phyloP scores from a whole-genome alignment of 495 filamentous ascomycete genomes.

The Hyphodiscus hymeniophilus region DNA sequence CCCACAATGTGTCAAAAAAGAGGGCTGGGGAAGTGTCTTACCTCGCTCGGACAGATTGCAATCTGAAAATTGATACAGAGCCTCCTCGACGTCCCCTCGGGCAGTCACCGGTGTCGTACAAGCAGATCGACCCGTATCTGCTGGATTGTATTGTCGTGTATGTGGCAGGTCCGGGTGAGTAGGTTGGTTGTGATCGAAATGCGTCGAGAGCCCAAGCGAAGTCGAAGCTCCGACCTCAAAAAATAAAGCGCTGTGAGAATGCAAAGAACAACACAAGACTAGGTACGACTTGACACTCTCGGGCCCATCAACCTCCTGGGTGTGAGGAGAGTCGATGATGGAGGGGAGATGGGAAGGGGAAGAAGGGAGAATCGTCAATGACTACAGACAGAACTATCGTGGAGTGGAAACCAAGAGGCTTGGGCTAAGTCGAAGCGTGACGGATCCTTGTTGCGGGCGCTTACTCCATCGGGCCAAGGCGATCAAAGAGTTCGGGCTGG shows the following conservation, averaged over 20 bases:
- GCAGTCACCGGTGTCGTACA: conserved; percentile 7
- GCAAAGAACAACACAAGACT: conserved; percentile 12
- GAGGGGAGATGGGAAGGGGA: not conserved
- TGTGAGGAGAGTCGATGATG: not conserved
- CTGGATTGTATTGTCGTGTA: not conserved
- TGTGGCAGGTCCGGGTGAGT: conserved; percentile 1
- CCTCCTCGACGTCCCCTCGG: conserved; percentile 1
- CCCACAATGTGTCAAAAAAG: conserved; percentile 6
- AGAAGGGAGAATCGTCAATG: not conserved
- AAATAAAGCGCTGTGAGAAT: conserved; percentile 18
- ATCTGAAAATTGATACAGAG: conserved; percentile 4
- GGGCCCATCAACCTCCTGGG: conserved; percentile 18
- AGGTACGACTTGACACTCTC: conserved; percentile 4
- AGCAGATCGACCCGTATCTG: conserved; percentile 5
- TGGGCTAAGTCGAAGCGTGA: no score
- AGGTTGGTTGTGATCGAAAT: conserved; percentile 7
- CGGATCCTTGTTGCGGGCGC: no score
- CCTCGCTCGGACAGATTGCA: no score
- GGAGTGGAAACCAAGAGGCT: no score
- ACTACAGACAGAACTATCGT: not conserved
- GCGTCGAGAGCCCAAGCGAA: conserved; percentile 11
- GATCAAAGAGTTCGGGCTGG: no score
- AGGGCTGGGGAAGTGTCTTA: conserved; percentile 17
- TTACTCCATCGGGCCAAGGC: no score
- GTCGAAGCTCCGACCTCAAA: conserved; percentile 9